Base-by-base conservation (phyloP, 2,329 filamentous ascomycete species). In the Curvularia verruculosa region DNA sequence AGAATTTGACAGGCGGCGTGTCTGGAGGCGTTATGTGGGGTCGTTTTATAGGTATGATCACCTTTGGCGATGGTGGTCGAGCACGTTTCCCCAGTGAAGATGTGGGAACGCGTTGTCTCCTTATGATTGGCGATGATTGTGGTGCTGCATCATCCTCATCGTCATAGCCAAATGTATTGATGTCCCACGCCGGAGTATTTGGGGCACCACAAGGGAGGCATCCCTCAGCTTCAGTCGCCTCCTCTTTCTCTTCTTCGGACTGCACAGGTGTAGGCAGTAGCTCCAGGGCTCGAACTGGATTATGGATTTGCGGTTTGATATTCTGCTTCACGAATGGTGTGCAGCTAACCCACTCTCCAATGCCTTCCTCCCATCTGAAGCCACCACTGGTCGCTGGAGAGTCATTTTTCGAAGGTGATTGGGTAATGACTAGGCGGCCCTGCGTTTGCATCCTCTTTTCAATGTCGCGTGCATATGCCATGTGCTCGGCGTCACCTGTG, bases 261-360 rank as follows among this genome's bases (percentile, higher is more conserved):
- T 64, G 60, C 5, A 47, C 59, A 6, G 72, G 73, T 5, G 71
- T 73, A 2, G 69, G 72, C 3, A 75, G 52, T 1, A 73, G 54
- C 3, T 64, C 58, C 7, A 74, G 51, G 7, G 58, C 46, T 10
- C 66, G 66, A 12, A 72, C 47, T 0, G 67, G 64, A 28, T 64
- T 64, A 39, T 55, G 59, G 5, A 47, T 26, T 12, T 61, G 23
- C 9, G 45, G 58, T 41, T 65, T 63, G n/a, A 56, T 50, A 12
- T 60, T 53, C 29, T 68, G 65, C 39, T 66, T 70, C 7, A 56
- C 49, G 60, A 74, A 74, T 0, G 79, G 78, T 8, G 79, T 80
- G 36, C 70, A 75, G 0, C 71, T 68, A n/a, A 80, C 75, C 79
- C 78, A 81, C 58, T 81, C 79, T 23, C 77, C 77, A 34, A 81